Conservation (phyloP, 2,329 filamentous ascomycete species). For the Pseudogymnoascus sp. region DNA sequence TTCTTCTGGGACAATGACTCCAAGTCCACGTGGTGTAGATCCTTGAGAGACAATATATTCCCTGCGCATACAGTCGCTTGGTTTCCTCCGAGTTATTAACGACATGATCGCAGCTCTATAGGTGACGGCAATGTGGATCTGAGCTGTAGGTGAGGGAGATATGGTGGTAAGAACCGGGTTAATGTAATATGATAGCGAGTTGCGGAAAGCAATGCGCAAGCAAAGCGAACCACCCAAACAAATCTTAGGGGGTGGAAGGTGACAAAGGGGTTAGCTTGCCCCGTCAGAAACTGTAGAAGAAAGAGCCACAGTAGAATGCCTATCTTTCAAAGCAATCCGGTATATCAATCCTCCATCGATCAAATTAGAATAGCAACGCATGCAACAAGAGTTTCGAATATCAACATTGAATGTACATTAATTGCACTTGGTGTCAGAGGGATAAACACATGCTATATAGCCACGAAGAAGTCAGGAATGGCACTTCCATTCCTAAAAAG, state of each 20-base stretch:
- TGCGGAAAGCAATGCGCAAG: neutral
- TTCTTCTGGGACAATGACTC: neutral
- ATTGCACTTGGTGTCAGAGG: neutral
- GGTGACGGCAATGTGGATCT: neutral
- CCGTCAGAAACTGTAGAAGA: neutral
- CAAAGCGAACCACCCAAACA: neutral
- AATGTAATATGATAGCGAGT: too few species aligned
- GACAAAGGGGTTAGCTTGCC: neutral
- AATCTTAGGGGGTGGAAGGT: neutral
- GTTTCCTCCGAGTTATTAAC: neutral
- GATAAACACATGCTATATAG: neutral
- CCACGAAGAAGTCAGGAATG: neutral
- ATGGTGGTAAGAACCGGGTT: neutral
- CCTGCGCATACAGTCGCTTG: neutral
- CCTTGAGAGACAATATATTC: neutral
- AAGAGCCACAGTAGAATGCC: neutral
- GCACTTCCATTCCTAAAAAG: neutral
- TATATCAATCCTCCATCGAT: neutral
- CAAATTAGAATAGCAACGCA: neutral
- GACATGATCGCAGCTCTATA: neutral
- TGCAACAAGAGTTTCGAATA: neutral
- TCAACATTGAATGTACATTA: neutral
- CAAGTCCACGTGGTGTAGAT: neutral
- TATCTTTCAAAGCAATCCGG: neutral
- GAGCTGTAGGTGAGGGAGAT: neutral